A percentile compares a stretch with the other conserved stretches of the same genome.
phyloP scores from a whole-genome alignment of 2,329 filamentous ascomycete species.

The Ramularia endophylla region DNA sequence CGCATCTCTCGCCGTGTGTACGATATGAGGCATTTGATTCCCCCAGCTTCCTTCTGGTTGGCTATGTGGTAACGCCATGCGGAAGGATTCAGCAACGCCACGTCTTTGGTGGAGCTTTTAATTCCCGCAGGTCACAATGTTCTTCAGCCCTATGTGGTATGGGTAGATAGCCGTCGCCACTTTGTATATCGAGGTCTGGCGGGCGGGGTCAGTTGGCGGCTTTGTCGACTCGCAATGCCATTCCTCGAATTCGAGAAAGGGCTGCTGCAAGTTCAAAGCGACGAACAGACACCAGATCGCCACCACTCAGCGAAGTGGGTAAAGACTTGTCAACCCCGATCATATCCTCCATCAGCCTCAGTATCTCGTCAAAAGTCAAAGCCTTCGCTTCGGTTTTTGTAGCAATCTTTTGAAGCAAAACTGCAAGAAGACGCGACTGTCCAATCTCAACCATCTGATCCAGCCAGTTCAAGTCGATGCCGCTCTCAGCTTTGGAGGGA shows the following conservation, averaged over 20 bases:
- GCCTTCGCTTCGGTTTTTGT: slow-evolving; percentile 10
- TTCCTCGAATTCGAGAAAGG: slow-evolving; percentile 25
- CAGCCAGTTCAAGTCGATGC: slow-evolving; percentile 25
- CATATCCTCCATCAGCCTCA: slow-evolving; percentile 15
- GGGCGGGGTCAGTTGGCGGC: not conserved
- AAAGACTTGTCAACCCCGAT: slow-evolving; percentile 21
- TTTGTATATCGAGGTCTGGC: too few relatives aligned
- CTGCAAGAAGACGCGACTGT: slow-evolving; percentile 26
- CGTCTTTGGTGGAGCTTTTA: too few relatives aligned
- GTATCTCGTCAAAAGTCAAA: slow-evolving; percentile 17
- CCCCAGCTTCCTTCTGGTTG: too few relatives aligned
- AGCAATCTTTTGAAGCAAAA: slow-evolving; percentile 18
- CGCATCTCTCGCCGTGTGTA: too few relatives aligned
- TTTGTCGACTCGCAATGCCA: slow-evolving; percentile 12
- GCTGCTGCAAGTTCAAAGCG: slow-evolving; percentile 27
- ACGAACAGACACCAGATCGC: slow-evolving; percentile 28
- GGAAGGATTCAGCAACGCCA: too few relatives aligned
- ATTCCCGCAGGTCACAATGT: too few relatives aligned
- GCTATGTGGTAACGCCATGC: too few relatives aligned
- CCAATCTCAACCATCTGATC: slow-evolving; percentile 31
- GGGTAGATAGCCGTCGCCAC: too few relatives aligned
- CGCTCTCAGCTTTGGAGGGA: slow-evolving; percentile 24
- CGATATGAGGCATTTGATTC: too few relatives aligned
- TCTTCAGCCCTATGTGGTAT: too few relatives aligned
- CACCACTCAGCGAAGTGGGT: slow-evolving; percentile 21